Percentiles rank a stretch among this genome's conserved stretches.
Conservation (phyloP, 305 asterid species). For the Fraxinus floribunda region DNA sequence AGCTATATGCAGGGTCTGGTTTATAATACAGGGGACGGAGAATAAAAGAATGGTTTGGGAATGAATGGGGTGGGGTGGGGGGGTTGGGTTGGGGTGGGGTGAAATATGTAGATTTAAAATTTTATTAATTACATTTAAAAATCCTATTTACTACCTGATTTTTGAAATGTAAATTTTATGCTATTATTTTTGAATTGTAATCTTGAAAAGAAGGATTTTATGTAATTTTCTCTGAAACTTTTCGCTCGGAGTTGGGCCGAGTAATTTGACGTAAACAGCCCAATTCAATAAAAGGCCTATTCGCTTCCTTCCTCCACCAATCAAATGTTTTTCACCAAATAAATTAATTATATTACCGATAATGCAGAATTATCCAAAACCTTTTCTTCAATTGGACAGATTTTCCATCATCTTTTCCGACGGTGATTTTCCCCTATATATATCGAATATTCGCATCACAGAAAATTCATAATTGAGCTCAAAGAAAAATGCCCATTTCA, state of each 20-base stretch:
- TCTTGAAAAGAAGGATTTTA: no score
- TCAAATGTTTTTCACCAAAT: slow-evolving; percentile 14
- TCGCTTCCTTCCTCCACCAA: slow-evolving; percentile 16
- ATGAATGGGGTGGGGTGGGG: no score
- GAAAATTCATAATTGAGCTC: background rate
- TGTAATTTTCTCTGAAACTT: no score
- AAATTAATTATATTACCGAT: background rate
- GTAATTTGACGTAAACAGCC: background rate
- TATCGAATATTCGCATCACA: slow-evolving; percentile 49
- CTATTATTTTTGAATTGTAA: no score
- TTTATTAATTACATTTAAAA: no score
- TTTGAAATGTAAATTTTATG: no score
- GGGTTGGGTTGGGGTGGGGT: no score
- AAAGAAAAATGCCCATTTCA: slow-evolving; percentile 23
- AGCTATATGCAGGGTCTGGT: no score
- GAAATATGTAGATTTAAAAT: no score
- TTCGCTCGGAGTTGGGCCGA: background rate
- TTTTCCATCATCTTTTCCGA: slow-evolving; percentile 18
- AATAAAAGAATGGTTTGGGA: no score
- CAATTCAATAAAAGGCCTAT: background rate
- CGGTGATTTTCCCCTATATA: slow-evolving; percentile 20
- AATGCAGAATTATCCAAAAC: slow-evolving; percentile 39
- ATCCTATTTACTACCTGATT: no score
- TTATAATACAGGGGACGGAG: no score
- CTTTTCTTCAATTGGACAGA: slow-evolving; percentile 39